phyloP scores from a whole-genome alignment of 2,329 filamentous ascomycete genomes.

The Exophiala phaeomuriformis region DNA sequence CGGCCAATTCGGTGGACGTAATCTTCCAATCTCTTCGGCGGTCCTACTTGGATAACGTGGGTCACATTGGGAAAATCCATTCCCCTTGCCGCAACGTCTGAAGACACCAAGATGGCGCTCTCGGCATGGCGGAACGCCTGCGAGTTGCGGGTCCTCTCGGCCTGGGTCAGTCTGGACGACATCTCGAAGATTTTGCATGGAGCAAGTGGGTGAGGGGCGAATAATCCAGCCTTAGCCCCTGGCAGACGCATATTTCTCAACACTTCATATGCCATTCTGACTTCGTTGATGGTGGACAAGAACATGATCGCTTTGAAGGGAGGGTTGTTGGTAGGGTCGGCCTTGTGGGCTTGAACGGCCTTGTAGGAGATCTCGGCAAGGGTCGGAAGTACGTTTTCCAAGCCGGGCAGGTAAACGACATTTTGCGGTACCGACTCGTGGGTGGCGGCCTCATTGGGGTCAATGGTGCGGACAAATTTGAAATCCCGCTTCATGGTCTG shows the following conservation, averaged over 20 bases:
- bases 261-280: constrained; percentile 56
- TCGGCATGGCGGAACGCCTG: constrained; percentile 59
- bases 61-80: constrained; percentile 48
- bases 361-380: constrained; percentile 69
- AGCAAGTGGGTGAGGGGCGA: constrained; percentile 68
- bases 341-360: constrained; percentile 34
- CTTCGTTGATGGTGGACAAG: constrained; percentile 71
- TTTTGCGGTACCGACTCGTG: constrained; percentile 77
- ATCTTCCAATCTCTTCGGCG: constrained; percentile 46
- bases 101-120: constrained; percentile 47
- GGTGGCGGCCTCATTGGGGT: constrained; percentile 71
- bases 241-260: constrained; percentile 49
- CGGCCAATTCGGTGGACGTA: constrained; percentile 39
- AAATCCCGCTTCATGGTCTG: constrained; percentile 73
- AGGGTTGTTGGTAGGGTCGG: constrained; percentile 34
- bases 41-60: constrained; percentile 43
- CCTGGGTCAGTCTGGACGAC: constrained; percentile 70
- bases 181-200: constrained; percentile 56
- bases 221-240: constrained; percentile 23
- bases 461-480: constrained; percentile 84
- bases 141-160: constrained; percentile 60
- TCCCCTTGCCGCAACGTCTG: constrained; percentile 41
- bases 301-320: constrained; percentile 98
- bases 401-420: constrained; percentile 57
- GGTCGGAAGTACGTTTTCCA: constrained; percentile 69